These are phyloP conservation scores for Leonotis leonurus DNA, from an alignment of 257 asterid species.

Conservation along the genomic window DNA sequence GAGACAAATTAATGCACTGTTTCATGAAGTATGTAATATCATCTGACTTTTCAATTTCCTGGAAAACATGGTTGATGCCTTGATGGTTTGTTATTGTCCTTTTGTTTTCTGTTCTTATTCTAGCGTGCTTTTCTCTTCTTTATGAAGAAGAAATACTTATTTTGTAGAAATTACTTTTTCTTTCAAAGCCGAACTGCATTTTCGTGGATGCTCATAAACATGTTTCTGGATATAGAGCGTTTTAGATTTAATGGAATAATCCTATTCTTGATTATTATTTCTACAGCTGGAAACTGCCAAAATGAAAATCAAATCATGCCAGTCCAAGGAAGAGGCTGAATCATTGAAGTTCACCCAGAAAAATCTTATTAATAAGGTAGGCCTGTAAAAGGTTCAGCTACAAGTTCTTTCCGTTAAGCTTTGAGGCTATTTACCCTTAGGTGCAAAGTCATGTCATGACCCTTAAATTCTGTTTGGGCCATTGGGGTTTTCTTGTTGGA, in stretches of 20 bases:
- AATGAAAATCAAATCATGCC: conserved; percentile 51
- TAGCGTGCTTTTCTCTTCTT: background rate
- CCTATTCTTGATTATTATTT: conserved; percentile 6
- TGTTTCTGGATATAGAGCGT: background rate
- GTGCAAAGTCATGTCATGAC: background rate
- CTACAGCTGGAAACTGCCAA: conserved; percentile 65
- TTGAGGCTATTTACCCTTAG: background rate
- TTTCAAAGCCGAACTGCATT: background rate
- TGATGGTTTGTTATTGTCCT: too few species aligned
- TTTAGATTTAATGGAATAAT: background rate
- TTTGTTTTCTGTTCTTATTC: background rate
- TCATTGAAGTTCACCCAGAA: conserved; percentile 72
- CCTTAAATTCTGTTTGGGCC: too few species aligned
- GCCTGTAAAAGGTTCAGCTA: background rate
- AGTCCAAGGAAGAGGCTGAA: conserved; percentile 79
- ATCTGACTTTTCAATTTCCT: background rate
- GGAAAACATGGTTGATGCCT: background rate
- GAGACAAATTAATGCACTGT: conserved; percentile 68
- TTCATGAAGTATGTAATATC: conserved; percentile 55
- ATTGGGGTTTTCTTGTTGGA: too few species aligned
- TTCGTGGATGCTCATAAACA: conserved; percentile 6
- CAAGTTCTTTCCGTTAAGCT: background rate
- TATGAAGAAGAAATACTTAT: too few species aligned
- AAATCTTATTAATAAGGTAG: conserved; percentile 74
- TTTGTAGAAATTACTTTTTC: background rate